Evolutionary conservation across 768 basidiomycete genomes (phyloP), one percentile per base, ranked within the genome.

Genomic region (Udeniomyces megalosporus): DNA sequence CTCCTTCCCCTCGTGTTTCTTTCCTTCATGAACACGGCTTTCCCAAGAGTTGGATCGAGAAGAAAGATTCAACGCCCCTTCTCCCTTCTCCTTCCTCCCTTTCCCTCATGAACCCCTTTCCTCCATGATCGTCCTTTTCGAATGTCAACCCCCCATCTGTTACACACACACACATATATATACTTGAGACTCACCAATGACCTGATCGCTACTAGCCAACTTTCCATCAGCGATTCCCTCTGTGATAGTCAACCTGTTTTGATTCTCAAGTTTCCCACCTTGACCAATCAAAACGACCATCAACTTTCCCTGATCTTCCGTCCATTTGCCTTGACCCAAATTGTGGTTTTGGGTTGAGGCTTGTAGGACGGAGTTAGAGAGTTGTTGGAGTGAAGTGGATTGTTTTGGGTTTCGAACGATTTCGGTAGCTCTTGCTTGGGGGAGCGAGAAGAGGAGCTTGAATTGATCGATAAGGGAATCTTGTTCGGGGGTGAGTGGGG

Each of bases 161-260:
- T 17, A n/a, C n/a, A n/a, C n/a, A n/a, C n/a, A n/a, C n/a, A n/a
- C n/a, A n/a, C n/a, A n/a, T n/a, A n/a, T n/a, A n/a, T n/a, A n/a
- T n/a, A n/a, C n/a, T n/a, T n/a, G n/a, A n/a, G n/a, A 73, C 83
- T 68, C 69, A 90, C 92, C 92, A 58, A 80, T 77, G 28, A 95
- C 82, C 77, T 96, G 92, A 72, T 96, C 93, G 3, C 81, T 79
- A 35, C 80, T 81, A 74, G 84, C 86, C 62, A 97, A 73, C 66
- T 80, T 80, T 24, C 80, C 83, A 60, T 82, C 80, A n/a, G 82
- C 71, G 68, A 97, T 83, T 65, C 78, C 81, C n/a, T 75, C 72
- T 42, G 88, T 77, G 20, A 84, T 75, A 73, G 82, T 88, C 49
- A 75, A 77, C 64, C 80, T 78, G 70, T 81, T 81, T n/a, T 74